phyloP scores from a whole-genome alignment of 2,329 filamentous ascomycete genomes.

The Xylaria multiplex region DNA sequence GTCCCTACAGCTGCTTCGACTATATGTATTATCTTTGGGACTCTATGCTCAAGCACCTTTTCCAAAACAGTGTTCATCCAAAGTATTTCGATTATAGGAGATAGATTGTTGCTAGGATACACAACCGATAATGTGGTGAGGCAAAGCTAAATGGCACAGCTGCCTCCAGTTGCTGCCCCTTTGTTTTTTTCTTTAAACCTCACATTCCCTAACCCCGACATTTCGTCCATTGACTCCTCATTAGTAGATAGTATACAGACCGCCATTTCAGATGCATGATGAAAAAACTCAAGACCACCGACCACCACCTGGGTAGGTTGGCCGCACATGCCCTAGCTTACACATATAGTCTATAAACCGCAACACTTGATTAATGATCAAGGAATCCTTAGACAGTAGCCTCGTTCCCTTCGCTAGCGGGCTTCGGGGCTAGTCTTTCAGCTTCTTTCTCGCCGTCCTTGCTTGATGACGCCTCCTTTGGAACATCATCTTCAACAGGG shows the following conservation, averaged over 20 bases:
- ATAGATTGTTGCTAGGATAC: slow-evolving; percentile 31
- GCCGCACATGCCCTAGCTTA: slow-evolving; percentile 19
- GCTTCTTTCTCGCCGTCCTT: slow-evolving; percentile 69
- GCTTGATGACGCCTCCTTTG: slow-evolving; percentile 58
- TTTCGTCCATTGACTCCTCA: slow-evolving; percentile 43
- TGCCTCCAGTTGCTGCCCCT: slow-evolving; percentile 11
- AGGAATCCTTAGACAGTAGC: slow-evolving; percentile 53
- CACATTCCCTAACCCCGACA: slow-evolving; percentile 37
- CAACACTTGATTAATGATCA: background rate
- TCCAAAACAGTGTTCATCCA: background rate
- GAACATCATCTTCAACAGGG: slow-evolving; percentile 51
- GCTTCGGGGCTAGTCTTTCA: slow-evolving; percentile 66
- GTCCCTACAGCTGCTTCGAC: background rate
- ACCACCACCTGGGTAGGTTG: slow-evolving; percentile 21
- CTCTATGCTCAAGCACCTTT: too few species aligned
- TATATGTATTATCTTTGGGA: background rate
- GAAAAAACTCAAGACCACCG: slow-evolving; percentile 22
- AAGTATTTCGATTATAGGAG: slow-evolving; percentile 28
- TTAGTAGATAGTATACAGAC: slow-evolving; percentile 45
- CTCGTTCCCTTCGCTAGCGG: slow-evolving; percentile 71
- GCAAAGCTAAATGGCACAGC: slow-evolving; percentile 9
- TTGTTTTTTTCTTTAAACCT: slow-evolving; percentile 33
- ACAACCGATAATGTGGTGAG: slow-evolving; percentile 15
- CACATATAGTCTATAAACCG: slow-evolving; percentile 15
- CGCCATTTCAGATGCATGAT: slow-evolving; percentile 33